Percentiles rank a stretch among this genome's conserved stretches.
Conservation (phyloP, 306 rosid species). For the Abrus pulchellus region DNA sequence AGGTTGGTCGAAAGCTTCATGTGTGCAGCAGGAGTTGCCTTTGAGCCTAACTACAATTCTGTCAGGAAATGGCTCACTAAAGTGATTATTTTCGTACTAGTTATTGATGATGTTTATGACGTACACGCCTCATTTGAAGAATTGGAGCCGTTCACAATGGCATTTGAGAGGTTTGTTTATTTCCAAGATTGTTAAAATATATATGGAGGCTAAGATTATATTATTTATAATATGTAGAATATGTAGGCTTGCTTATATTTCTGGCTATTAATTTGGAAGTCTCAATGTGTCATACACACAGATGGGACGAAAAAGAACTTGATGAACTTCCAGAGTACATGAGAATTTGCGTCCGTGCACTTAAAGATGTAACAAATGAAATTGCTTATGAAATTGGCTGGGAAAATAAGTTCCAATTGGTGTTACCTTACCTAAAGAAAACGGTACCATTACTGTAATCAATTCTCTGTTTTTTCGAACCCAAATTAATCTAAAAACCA, state of each 20-base stretch:
- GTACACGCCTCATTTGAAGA: slow-evolving; percentile 68
- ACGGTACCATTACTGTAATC: slow-evolving; percentile 48
- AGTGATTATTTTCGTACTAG: slow-evolving; percentile 52
- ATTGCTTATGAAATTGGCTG: slow-evolving; percentile 63
- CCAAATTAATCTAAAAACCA: background rate
- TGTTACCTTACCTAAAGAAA: slow-evolving; percentile 52
- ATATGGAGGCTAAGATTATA: background rate
- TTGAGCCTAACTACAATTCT: slow-evolving; percentile 46
- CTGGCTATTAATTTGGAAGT: too few relatives aligned
- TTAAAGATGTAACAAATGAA: slow-evolving; percentile 55
- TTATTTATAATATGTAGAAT: too few relatives aligned
- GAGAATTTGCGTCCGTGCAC: slow-evolving; percentile 64
- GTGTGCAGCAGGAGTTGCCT: slow-evolving; percentile 65
- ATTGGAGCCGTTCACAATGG: slow-evolving; percentile 62
- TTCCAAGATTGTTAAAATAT: background rate
- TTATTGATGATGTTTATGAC: slow-evolving; percentile 74
- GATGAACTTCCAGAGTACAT: slow-evolving; percentile 61
- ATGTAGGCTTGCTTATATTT: too few relatives aligned
- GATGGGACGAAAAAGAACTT: slow-evolving; percentile 65
- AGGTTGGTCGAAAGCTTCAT: slow-evolving; percentile 76
- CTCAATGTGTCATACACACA: slow-evolving; percentile 22
- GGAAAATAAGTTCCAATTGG: slow-evolving; percentile 49
- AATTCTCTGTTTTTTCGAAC: background rate
- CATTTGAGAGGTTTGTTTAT: slow-evolving; percentile 58
- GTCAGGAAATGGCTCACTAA: slow-evolving; percentile 78